Evolutionary conservation across 2,329 filamentous ascomycete species (phyloP).

Genomic region (Sclerotinia sclerotiorum): DNA sequence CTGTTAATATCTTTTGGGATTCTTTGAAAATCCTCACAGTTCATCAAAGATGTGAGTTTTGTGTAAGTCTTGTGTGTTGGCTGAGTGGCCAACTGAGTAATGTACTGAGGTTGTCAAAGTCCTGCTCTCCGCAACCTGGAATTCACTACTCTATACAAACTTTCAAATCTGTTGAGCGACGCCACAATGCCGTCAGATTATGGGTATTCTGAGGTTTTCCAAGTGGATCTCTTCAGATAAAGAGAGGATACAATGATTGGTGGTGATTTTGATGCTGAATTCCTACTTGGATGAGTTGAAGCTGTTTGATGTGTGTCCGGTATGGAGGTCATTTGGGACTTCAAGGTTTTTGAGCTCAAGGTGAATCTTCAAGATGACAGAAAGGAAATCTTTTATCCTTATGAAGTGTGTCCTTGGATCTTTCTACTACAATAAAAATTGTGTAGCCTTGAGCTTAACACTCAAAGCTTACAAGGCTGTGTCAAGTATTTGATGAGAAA

Average conservation of each 20-base stretch:
- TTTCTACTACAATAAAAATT: not conserved
- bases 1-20: not conserved
- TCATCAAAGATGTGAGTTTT: not conserved
- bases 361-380: not conserved
- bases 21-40: not conserved
- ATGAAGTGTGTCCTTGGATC: not conserved
- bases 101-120: not conserved
- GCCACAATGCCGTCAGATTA: not conserved
- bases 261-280: not conserved
- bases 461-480: not conserved
- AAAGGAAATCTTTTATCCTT: not conserved
- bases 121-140: not conserved
- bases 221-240: not conserved
- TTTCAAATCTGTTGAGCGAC: not conserved
- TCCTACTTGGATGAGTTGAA: not conserved
- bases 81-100: not conserved
- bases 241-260: not conserved
- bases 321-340: not conserved
- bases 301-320: not conserved
- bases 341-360: accelerated
- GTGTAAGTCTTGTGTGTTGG: too few relatives aligned
- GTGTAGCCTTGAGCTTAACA: not conserved
- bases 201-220: not conserved
- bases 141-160: not conserved
- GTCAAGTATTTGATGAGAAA: not conserved